Conservation (phyloP, 202 grass and related monocot genomes). For the Schoenoplectus tabernaemontani region DNA sequence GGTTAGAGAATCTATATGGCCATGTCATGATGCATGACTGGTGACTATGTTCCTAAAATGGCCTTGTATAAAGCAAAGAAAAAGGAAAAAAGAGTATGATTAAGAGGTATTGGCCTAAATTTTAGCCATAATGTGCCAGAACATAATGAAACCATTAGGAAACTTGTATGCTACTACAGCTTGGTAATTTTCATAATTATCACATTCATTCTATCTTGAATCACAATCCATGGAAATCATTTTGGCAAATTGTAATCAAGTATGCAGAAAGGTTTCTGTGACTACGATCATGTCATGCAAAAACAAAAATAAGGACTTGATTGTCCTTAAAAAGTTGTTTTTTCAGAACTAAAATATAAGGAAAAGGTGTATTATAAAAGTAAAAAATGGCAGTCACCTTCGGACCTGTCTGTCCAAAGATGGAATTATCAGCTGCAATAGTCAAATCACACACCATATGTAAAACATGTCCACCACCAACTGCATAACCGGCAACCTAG, state of each 20-base stretch:
- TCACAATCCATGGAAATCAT: background rate
- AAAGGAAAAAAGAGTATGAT: background rate
- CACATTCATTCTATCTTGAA: too few relatives aligned
- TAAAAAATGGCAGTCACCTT: slow-evolving; percentile 30
- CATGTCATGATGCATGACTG: background rate
- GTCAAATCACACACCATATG: slow-evolving; percentile 94
- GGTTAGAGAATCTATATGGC: background rate
- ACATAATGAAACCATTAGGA: background rate
- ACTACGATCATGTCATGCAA: background rate
- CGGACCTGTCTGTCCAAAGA: slow-evolving; percentile 88
- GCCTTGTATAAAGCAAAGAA: background rate
- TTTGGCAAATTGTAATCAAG: background rate
- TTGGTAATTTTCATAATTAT: background rate
- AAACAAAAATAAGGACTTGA: background rate
- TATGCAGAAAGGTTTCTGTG: background rate
- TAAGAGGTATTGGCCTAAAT: background rate
- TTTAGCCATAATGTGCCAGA: background rate
- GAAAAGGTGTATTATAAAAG: background rate
- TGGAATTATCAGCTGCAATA: slow-evolving; percentile 82
- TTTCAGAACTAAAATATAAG: background rate
- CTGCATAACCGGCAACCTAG: slow-evolving; percentile 85
- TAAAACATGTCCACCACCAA: slow-evolving; percentile 85
- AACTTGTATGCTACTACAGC: background rate
- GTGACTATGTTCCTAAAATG: background rate
- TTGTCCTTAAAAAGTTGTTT: background rate